Base-by-base conservation (phyloP, 257 asterid genomes). In the Solanum commersonii region DNA sequence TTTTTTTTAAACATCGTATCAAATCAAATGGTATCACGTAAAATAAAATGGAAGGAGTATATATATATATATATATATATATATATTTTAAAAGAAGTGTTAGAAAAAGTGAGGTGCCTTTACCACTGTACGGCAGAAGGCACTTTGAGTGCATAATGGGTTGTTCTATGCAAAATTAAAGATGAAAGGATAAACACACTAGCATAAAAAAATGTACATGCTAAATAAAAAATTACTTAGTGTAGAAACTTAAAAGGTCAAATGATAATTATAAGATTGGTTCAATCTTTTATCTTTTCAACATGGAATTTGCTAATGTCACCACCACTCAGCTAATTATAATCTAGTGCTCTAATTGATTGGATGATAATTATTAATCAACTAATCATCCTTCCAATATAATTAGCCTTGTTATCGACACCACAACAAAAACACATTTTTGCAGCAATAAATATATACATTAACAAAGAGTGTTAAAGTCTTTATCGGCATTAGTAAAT, bases 11-110 rank as follows among this genome's bases (percentile, higher is more conserved):
- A 7, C 0, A 59, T 20, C 2, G 2, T 20, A 0, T 3, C 5
- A 59, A 59, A 3, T 59, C 0, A 20, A 59, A 8, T 1, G 0
- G 2, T 20, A 52, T 0, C 1, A 52, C 0, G 0, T 6, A 52
- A 52, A 52, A 52, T 52, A 3, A 52, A 18, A 6, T 1, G 4
- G 1, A 49, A 15, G 8, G 59, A 18, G 23, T 6, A 7, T 15
- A 6, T 49, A 16, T 49, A 49, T 49, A 14, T 49, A 42, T 42
- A 29, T 29, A 29, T 29, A 29, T 29, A 29, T 29, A 29, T 29
- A 29, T 29, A 31, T 31, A 31, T 33, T 33, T 33, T 33, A 33
- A 33, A 33, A 52, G 3, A 16, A 27, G 46, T 34, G 46, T 73
- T n/a, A 18, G 81, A 34, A 46, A 79, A 79, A 44, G 5, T 44